Percentiles rank a stretch among this genome's conserved stretches.
Conservation (phyloP, 2,329 filamentous ascomycete genomes). For the Plectosphaerella cucumerina region DNA sequence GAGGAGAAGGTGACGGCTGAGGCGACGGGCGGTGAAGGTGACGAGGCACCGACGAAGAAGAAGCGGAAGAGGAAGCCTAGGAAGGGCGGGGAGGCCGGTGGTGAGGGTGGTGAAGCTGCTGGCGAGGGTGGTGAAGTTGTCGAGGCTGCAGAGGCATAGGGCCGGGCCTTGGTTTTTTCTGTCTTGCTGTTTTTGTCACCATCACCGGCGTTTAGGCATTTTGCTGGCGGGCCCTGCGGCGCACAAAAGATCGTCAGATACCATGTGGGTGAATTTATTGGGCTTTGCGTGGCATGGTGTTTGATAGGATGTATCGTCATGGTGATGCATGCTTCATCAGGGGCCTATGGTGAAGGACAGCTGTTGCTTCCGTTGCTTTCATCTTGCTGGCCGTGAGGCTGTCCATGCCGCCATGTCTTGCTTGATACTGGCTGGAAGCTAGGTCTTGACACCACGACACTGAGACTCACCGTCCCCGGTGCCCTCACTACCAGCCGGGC, state of each 20-base stretch:
- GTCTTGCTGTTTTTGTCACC: background rate
- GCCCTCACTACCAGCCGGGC: too few species aligned
- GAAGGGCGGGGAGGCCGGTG: slow-evolving; percentile 18
- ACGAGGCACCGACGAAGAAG: slow-evolving; percentile 22
- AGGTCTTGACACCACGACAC: too few species aligned
- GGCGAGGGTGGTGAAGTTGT: slow-evolving; percentile 7
- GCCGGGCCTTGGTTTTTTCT: background rate
- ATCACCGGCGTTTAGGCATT: background rate
- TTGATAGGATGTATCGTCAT: too few species aligned
- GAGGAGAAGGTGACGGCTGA: slow-evolving; percentile 15
- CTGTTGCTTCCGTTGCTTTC: too few species aligned
- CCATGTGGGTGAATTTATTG: background rate
- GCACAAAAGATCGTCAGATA: slow-evolving; percentile 2
- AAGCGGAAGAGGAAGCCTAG: slow-evolving; percentile 33
- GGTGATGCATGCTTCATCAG: too few species aligned
- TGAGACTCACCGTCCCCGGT: too few species aligned
- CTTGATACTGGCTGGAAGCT: too few species aligned
- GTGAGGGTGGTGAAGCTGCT: slow-evolving; percentile 18
- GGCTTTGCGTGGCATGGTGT: too few species aligned
- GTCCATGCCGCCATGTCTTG: too few species aligned
- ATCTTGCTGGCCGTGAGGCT: too few species aligned
- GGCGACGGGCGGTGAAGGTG: slow-evolving; percentile 3
- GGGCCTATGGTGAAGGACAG: too few species aligned
- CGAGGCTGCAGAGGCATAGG: slow-evolving; percentile 8
- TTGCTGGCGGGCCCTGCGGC: background rate